Evolutionary conservation across 1,139 yeast species (phyloP).

Genomic region (Insectozyma bohioensis): DNA sequence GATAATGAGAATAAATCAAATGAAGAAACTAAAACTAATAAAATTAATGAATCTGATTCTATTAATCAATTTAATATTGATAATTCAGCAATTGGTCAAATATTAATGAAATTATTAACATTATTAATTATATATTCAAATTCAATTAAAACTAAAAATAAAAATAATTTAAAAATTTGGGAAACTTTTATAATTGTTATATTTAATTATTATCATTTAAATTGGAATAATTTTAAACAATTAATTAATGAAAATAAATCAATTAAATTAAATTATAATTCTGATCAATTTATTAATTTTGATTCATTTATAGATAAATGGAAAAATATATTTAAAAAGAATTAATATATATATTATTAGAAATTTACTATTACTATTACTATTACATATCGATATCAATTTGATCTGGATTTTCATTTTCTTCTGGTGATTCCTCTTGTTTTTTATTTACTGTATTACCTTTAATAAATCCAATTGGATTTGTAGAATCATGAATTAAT

Average conservation of each 20-base stretch:
- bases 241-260: slow-evolving; percentile 35
- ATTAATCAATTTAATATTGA: no score
- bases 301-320: slow-evolving; percentile 42
- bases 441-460: slow-evolving; percentile 28
- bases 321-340: slow-evolving; percentile 26
- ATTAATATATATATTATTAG: neutral
- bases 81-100: slow-evolving; percentile 30
- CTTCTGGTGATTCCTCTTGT: slow-evolving; percentile 12
- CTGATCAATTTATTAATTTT: slow-evolving; percentile 34
- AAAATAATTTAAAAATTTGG: slow-evolving; percentile 31
- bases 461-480: slow-evolving; percentile 59
- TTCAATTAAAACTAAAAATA: slow-evolving; percentile 32
- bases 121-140: slow-evolving; percentile 37
- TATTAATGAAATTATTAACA: slow-evolving; percentile 33
- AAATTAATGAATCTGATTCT: no score
- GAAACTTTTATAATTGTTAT: slow-evolving; percentile 37
- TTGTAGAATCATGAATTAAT: slow-evolving; percentile 22
- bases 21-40: no score
- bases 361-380: neutral
- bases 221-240: slow-evolving; percentile 41
- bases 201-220: slow-evolving; percentile 42
- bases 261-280: slow-evolving; percentile 37
- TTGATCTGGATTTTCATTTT: slow-evolving; percentile 56
- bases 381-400: slow-evolving; percentile 53
- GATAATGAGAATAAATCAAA: no score